Conservation (phyloP, 208 protist genomes). For the Naegleria gruberi region DNA sequence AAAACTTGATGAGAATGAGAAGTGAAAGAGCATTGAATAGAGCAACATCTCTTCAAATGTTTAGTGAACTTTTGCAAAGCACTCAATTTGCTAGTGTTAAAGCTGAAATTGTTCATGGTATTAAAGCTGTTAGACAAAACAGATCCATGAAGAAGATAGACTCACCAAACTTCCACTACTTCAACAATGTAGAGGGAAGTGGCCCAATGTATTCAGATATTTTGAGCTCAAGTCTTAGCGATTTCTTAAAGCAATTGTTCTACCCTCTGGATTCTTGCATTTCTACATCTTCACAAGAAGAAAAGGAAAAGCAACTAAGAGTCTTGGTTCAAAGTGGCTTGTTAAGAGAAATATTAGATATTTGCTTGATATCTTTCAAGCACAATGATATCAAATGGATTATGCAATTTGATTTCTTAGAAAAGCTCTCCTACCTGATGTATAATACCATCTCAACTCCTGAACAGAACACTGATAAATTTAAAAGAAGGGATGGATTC, state of each 20-base stretch:
- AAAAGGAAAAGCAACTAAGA: background rate
- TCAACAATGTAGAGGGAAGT: slow-evolving; percentile 3
- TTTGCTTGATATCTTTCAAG: background rate
- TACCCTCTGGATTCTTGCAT: background rate
- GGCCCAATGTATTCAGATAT: background rate
- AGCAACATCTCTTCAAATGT: background rate
- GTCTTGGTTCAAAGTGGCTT: background rate
- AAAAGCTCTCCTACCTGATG: background rate
- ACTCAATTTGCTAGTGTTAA: background rate
- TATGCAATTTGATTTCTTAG: background rate
- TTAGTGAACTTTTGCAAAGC: background rate
- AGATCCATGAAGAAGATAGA: background rate
- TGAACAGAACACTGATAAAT: background rate
- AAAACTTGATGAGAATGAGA: background rate
- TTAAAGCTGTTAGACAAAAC: background rate
- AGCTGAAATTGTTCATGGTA: slow-evolving; percentile 4
- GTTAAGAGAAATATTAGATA: background rate
- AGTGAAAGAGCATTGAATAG: background rate
- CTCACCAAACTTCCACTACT: background rate
- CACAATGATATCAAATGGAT: background rate
- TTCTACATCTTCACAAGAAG: background rate
- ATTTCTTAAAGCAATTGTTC: background rate
- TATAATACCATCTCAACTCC: background rate
- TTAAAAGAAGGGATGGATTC: background rate
- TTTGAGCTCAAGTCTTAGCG: background rate